These are phyloP conservation scores for Eremochloa ophiuroides DNA, from an alignment of 176 grass and related monocot species.

Conservation along the genomic window DNA sequence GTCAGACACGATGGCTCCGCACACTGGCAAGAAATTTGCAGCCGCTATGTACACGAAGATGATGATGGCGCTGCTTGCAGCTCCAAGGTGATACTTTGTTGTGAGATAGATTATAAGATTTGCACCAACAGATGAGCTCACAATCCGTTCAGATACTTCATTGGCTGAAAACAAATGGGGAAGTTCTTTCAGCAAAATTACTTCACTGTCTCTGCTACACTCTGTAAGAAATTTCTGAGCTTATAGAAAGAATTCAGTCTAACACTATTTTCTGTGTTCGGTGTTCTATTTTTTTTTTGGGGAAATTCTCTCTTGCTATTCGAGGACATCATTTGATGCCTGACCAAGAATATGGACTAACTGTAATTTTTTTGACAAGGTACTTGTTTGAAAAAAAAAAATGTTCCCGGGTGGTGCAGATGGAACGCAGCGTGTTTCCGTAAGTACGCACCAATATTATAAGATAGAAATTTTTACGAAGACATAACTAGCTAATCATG, in stretches of 20 bases:
- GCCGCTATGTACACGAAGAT: conserved; percentile 29
- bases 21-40: conserved; percentile 25
- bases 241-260: background rate
- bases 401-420: background rate
- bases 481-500: background rate
- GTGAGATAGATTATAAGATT: conserved; percentile 49
- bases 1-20: conserved; percentile 34
- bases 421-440: background rate
- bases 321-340: background rate
- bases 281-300: no score
- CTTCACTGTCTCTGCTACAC: no score
- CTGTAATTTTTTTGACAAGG: background rate
- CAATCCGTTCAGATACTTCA: conserved; percentile 34
- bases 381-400: background rate
- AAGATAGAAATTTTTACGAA: background rate
- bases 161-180: conserved; percentile 23
- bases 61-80: conserved; percentile 12
- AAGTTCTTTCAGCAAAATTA: background rate
- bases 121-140: conserved; percentile 8
- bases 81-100: conserved; percentile 30
- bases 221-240: background rate
- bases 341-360: background rate
- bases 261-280: background rate
- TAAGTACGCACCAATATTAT: background rate
- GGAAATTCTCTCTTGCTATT: background rate